phyloP scores from a whole-genome alignment of 2,329 filamentous ascomycete genomes.

The Fusarium multiceps region DNA sequence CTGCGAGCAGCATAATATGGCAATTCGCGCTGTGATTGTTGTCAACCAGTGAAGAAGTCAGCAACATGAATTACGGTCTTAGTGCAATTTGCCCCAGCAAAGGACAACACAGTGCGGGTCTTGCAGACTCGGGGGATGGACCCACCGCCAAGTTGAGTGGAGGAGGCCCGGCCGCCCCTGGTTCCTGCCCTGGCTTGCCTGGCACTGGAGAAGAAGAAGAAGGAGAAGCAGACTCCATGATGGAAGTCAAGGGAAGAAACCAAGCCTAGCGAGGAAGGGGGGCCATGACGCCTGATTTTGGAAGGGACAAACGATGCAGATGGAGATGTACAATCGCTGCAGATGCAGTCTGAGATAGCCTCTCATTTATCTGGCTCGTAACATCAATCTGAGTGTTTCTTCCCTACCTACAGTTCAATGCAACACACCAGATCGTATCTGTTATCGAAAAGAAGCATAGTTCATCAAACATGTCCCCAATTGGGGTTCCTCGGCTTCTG shows the following conservation, averaged over 20 bases:
- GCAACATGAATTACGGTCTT: slow-evolving; percentile 20
- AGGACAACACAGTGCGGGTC: slow-evolving; percentile 35
- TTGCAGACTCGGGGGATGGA: slow-evolving; percentile 6
- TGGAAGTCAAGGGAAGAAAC: slow-evolving; percentile 4
- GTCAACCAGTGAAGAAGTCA: slow-evolving; percentile 19
- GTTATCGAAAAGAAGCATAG: slow-evolving; percentile 14
- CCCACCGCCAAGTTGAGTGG: slow-evolving; percentile 25
- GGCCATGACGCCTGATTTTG: slow-evolving; percentile 1
- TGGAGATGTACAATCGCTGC: neutral
- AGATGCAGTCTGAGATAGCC: neutral
- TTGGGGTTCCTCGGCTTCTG: slow-evolving; percentile 35
- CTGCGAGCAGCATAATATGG: slow-evolving; percentile 18
- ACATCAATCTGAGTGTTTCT: neutral
- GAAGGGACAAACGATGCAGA: slow-evolving; percentile 1
- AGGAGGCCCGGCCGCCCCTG: slow-evolving; percentile 30
- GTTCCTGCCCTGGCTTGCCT: slow-evolving; percentile 5
- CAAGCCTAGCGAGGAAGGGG: neutral
- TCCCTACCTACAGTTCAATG: neutral
- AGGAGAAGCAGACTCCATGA: slow-evolving; percentile 17
- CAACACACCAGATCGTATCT: slow-evolving; percentile 9
- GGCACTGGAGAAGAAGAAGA: slow-evolving; percentile 1
- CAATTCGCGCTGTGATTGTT: slow-evolving; percentile 22
- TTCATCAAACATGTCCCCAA: slow-evolving; percentile 15
- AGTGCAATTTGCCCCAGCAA: slow-evolving; percentile 33
- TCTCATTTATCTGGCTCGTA: neutral